A percentile compares a stretch with the other conserved stretches of the same genome.
Evolutionary conservation across 768 basidiomycete species (phyloP).

Genomic region (Imleria badia): DNA sequence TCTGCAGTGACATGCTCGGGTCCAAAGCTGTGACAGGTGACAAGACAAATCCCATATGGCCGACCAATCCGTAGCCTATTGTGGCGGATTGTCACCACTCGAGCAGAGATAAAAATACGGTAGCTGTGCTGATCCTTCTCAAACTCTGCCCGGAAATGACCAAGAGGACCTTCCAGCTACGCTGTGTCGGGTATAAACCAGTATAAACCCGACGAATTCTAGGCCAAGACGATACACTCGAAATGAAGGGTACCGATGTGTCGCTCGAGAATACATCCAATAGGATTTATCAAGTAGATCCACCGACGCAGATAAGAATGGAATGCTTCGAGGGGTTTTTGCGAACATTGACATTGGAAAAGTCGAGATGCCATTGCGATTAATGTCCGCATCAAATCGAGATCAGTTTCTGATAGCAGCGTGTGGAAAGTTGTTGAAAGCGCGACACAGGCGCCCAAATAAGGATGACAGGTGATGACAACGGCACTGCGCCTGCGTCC

Average conservation of each 20-base stretch:
- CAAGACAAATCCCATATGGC: neutral
- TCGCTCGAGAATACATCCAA: neutral
- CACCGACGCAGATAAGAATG: neutral
- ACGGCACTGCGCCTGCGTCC: no score
- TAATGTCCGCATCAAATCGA: no score
- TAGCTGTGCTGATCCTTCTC: neutral
- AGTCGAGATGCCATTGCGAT: no score
- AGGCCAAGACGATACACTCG: neutral
- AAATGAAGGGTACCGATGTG: slow-evolving; percentile 5
- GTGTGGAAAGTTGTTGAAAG: no score
- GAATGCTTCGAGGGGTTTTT: neutral
- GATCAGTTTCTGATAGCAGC: no score
- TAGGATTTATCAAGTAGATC: neutral
- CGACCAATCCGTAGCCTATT: neutral
- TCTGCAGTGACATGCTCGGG: neutral
- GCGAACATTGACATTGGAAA: no score
- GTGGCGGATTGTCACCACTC: neutral
- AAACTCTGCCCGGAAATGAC: neutral
- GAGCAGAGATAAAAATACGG: neutral
- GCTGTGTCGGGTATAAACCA: neutral
- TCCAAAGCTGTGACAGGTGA: neutral
- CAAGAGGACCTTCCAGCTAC: neutral
- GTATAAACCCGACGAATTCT: neutral
- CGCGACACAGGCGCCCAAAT: no score
- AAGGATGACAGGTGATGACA: no score